Evolutionary conservation across 257 asterid genomes (phyloP).

Genomic region (Cordia subcordata): DNA sequence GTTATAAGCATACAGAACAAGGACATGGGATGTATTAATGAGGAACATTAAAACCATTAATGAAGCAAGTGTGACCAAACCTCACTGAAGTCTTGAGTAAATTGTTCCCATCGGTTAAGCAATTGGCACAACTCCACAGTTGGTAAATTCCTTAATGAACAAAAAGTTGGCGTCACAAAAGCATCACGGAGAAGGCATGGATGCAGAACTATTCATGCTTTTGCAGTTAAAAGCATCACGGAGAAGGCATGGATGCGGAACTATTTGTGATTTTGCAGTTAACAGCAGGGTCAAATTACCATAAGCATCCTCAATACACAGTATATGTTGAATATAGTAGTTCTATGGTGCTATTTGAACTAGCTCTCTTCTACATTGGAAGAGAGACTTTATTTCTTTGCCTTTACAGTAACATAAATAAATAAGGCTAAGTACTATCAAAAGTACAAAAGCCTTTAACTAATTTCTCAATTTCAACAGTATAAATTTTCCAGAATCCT

Average conservation of each 20-base stretch:
- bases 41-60: constrained; percentile 3
- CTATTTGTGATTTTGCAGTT: not conserved
- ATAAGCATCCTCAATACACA: not conserved
- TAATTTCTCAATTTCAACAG: too few species aligned
- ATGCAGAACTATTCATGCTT: too few species aligned
- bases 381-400: too few species aligned
- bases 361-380: too few species aligned
- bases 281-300: not conserved
- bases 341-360: too few species aligned
- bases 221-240: not conserved
- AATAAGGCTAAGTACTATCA: too few species aligned
- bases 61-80: constrained; percentile 20
- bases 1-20: not conserved
- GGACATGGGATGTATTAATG: not conserved
- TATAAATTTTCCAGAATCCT: not conserved
- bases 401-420: too few species aligned
- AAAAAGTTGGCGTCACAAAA: not conserved
- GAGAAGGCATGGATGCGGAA: not conserved
- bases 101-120: constrained; percentile 69
- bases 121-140: constrained; percentile 47
- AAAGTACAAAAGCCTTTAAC: too few species aligned
- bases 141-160: constrained; percentile 58
- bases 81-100: constrained; percentile 50
- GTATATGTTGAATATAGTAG: too few species aligned
- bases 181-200: not conserved